Evolutionary conservation across 139 green algal genomes (phyloP).

Genomic region (Desmodesmus armatus): DNA sequence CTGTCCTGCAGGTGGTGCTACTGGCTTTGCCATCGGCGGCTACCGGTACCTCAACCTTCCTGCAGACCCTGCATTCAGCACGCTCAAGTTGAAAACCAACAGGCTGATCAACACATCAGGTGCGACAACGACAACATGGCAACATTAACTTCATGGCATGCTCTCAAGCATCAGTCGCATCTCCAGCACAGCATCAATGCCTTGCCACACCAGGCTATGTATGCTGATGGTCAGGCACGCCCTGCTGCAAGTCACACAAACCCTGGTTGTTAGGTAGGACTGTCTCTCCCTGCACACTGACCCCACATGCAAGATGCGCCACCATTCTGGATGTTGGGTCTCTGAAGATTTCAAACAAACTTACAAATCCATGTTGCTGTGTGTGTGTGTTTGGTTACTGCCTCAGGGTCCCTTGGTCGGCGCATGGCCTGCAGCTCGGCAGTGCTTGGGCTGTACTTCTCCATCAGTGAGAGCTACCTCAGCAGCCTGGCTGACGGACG

Average conservation of each 20-base stretch:
- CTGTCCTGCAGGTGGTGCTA: conserved; percentile 47
- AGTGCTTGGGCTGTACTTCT: conserved; percentile 86
- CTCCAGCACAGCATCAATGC: not conserved
- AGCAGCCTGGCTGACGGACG: conserved; percentile 66
- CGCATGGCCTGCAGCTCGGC: conserved; percentile 78
- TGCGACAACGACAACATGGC: not conserved
- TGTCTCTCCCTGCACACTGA: not conserved
- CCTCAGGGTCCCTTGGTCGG: conserved; percentile 55
- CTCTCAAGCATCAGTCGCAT: not conserved
- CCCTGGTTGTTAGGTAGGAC: not conserved
- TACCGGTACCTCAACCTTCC: conserved; percentile 50
- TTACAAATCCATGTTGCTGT: not conserved
- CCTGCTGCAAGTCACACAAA: too few relatives aligned
- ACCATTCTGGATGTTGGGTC: too few relatives aligned
- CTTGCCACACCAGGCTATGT: not conserved
- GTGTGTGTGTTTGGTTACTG: not conserved
- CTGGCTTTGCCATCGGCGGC: conserved; percentile 52
- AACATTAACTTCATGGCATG: not conserved
- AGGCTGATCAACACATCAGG: conserved; percentile 83
- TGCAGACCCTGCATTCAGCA: conserved; percentile 51
- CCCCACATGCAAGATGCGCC: too few relatives aligned
- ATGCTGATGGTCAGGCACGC: not conserved
- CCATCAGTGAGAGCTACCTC: conserved; percentile 69
- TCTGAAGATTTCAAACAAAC: not conserved
- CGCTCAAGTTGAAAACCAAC: conserved; percentile 70